phyloP scores from a whole-genome alignment of 2,329 filamentous ascomycete species.

The Aspergillus sp. region DNA sequence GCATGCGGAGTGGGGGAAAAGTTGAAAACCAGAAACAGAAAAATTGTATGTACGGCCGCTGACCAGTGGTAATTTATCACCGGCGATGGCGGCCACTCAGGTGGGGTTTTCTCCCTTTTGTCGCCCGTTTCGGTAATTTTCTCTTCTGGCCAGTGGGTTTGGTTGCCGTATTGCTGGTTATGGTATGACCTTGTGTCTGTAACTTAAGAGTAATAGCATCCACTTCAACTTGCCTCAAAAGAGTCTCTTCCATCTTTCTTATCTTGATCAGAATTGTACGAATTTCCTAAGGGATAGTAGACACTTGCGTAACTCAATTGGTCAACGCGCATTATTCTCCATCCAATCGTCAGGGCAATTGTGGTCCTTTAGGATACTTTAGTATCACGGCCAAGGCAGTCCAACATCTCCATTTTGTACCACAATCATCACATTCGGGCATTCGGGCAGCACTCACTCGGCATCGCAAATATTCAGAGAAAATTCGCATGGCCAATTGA shows the following conservation, averaged over 20 bases:
- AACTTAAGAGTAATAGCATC: not conserved
- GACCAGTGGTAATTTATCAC: slow-evolving; percentile 7
- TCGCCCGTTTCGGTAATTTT: slow-evolving; percentile 7
- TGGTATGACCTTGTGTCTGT: not conserved
- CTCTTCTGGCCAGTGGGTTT: not conserved
- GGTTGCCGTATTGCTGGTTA: not conserved
- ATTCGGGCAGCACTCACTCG: slow-evolving; percentile 4
- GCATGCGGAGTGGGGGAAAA: slow-evolving; percentile 25
- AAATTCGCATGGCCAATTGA: not conserved
- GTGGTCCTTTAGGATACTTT: not conserved
- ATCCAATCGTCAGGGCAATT: not conserved
- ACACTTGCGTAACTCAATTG: not conserved
- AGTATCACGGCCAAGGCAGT: not conserved
- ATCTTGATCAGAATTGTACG: not conserved
- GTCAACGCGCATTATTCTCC: not conserved
- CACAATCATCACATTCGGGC: slow-evolving; percentile 1
- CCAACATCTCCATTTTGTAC: not conserved
- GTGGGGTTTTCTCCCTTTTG: slow-evolving; percentile 10
- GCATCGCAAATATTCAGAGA: not conserved
- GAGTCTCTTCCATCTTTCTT: not conserved
- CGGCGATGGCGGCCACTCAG: not conserved
- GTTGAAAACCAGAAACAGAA: slow-evolving; percentile 10
- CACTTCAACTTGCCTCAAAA: not conserved
- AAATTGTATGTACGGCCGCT: slow-evolving; percentile 9
- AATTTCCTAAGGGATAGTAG: not conserved